Evolutionary conservation across 352 stramenopile genomes (phyloP).

Genomic region (Pythium dissimile): DNA sequence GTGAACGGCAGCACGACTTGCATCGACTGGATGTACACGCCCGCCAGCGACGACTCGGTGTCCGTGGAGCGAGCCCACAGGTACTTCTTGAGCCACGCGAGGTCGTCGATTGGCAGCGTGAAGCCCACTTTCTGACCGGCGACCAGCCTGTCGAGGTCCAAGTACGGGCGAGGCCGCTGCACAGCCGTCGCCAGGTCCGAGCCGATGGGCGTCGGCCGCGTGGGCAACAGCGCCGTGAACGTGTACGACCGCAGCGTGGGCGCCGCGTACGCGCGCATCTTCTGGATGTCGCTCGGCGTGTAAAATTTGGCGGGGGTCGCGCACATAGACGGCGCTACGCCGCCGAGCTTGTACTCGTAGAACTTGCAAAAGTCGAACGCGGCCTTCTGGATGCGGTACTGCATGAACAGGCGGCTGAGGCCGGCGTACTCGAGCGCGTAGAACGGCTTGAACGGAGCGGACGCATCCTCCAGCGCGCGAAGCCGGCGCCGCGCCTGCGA

Average conservation of each 20-base stretch:
- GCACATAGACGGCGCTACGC: conserved; percentile 9
- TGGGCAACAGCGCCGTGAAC: not conserved
- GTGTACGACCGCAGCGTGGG: not conserved
- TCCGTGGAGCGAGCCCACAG: not conserved
- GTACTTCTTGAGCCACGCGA: conserved; percentile 1
- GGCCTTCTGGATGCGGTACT: conserved; percentile 16
- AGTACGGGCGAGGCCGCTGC: not conserved
- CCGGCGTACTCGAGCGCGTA: conserved; percentile 13
- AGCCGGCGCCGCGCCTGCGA: not conserved
- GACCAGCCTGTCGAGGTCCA: not conserved
- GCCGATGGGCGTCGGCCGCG: not conserved
- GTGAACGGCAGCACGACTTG: conserved; percentile 5
- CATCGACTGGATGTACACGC: conserved; percentile 4
- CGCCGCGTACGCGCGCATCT: not conserved
- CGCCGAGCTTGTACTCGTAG: conserved; percentile 19
- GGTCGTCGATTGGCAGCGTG: not conserved
- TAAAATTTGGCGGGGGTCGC: conserved; percentile 3
- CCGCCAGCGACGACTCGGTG: not conserved
- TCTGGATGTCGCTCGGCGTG: conserved; percentile 4
- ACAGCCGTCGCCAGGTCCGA: not conserved
- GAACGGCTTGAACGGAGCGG: conserved; percentile 11
- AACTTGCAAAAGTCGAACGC: conserved; percentile 24
- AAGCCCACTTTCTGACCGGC: not conserved
- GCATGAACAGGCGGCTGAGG: conserved; percentile 14
- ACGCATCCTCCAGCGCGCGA: not conserved